Base-by-base conservation (phyloP, 805 yeast species). In the Candida pini region DNA sequence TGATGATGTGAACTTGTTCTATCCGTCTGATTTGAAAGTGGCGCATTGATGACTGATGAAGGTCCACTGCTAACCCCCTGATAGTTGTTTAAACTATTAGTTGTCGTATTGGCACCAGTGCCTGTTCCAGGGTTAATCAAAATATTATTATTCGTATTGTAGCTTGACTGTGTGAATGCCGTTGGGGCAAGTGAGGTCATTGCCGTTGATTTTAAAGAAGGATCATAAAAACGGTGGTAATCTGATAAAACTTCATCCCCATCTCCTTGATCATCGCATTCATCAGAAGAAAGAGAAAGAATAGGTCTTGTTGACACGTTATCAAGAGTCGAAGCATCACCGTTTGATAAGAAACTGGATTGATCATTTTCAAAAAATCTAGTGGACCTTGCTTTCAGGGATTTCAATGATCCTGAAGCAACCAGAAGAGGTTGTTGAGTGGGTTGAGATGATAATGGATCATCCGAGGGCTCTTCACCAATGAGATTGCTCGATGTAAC, bases 111-210 rank as follows among this genome's bases (percentile, higher is more conserved):
- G 4, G 45, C 25, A 18, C 36, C 27, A 12, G 33, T 31, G 14
- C 30, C 31, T 9, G 39, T 17, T 1, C 51, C 53, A 7, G 53
- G 53, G 25, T 43, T 45, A n/a, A 49, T 44, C 10, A 49, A 34
- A 33, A 49, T 30, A 31, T 45, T 45, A 24, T 35, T 39, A 6
- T 40, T 39, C 2, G 44, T 34, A 20, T 41, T 38, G n/a, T 38
- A 43, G 35, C 44, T 46, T 18, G 41, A 34, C 9, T 44, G 26
- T 3, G 49, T 46, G 20, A 37, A 39, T 13, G 54, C 37, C 6
- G 56, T 45, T 24, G 76, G 75, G 9, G 73, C 66, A 9, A 70
- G 50, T 4, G 77, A 70, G 3, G 76, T 71, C 41, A 70, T 72
- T 3, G 72, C 66, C 2, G 77, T 70, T 2, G 74, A 66, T 5